These are phyloP conservation scores for Aspergillus heteromorphus DNA, from an alignment of 495 filamentous ascomycete genomes.

Conservation along the genomic window DNA sequence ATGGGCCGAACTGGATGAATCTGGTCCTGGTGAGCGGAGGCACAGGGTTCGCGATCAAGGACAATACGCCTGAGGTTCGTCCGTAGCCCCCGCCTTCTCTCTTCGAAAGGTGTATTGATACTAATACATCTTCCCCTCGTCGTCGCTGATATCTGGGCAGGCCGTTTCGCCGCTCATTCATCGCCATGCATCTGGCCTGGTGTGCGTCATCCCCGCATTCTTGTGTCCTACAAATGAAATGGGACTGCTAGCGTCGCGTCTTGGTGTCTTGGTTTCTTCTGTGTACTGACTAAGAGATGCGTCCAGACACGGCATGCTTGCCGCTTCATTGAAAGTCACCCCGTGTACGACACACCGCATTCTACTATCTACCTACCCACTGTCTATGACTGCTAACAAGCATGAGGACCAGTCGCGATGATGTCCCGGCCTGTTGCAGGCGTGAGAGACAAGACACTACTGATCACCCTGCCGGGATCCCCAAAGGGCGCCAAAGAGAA, in stretches of 20 bases:
- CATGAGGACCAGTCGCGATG: slow-evolving; percentile 72
- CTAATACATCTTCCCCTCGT: no score
- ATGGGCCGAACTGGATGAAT: slow-evolving; percentile 56
- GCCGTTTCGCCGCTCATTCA: slow-evolving; percentile 77
- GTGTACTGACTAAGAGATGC: slow-evolving; percentile 21
- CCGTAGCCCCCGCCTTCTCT: no score
- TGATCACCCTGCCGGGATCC: slow-evolving; percentile 88
- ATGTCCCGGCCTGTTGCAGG: slow-evolving; percentile 96
- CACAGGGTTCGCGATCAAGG: slow-evolving; percentile 87
- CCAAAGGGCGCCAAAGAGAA: slow-evolving; percentile 98
- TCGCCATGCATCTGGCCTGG: slow-evolving; percentile 80
- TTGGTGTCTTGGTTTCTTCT: no score
- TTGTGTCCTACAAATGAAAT: background rate
- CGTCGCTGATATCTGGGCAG: slow-evolving; percentile 33
- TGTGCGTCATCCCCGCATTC: slow-evolving; percentile 48
- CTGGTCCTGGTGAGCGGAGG: slow-evolving; percentile 85
- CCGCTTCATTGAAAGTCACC: slow-evolving; percentile 77
- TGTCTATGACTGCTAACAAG: slow-evolving; percentile 10
- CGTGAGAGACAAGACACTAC: slow-evolving; percentile 73
- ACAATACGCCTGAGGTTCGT: slow-evolving; percentile 81
- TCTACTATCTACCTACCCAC: slow-evolving; percentile 4
- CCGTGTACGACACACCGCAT: slow-evolving; percentile 60
- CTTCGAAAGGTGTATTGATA: no score
- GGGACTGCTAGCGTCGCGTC: no score
- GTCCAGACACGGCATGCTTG: slow-evolving; percentile 81